These are phyloP conservation scores for Collariella sp. DNA, from an alignment of 495 filamentous ascomycete species.

Conservation along the genomic window DNA sequence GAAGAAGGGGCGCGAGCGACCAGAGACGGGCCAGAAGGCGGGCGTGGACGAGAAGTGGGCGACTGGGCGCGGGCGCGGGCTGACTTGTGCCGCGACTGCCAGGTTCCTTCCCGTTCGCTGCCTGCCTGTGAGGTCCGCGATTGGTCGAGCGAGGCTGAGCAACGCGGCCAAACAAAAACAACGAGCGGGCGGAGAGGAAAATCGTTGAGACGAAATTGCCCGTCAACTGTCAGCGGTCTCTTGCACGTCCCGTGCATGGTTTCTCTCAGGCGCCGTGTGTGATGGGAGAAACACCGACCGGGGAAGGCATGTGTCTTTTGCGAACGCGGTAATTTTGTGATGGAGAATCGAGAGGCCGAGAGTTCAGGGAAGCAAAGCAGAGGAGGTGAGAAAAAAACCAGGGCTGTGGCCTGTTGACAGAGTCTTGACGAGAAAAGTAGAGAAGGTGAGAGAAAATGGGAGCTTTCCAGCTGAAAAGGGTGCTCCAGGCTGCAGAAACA, in stretches of 20 bases:
- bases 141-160: slow-evolving; percentile 1
- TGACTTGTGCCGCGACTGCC: background rate
- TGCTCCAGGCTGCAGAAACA: too few relatives aligned
- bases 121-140: background rate
- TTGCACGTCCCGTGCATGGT: background rate
- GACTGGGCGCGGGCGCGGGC: background rate
- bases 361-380: too few relatives aligned
- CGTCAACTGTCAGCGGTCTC: slow-evolving; percentile 5
- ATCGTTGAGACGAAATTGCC: background rate
- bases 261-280: background rate
- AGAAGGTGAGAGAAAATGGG: too few relatives aligned
- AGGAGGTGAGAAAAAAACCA: too few relatives aligned
- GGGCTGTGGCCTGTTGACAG: too few relatives aligned
- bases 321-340: background rate
- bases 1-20: background rate
- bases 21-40: too few relatives aligned
- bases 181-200: background rate
- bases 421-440: too few relatives aligned
- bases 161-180: background rate
- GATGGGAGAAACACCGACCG: background rate
- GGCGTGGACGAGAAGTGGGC: too few relatives aligned
- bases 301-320: background rate
- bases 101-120: background rate
- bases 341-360: background rate
- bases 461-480: too few relatives aligned